phyloP scores from a whole-genome alignment of 2,329 filamentous ascomycete species.

The Cryphonectria nitschkei region DNA sequence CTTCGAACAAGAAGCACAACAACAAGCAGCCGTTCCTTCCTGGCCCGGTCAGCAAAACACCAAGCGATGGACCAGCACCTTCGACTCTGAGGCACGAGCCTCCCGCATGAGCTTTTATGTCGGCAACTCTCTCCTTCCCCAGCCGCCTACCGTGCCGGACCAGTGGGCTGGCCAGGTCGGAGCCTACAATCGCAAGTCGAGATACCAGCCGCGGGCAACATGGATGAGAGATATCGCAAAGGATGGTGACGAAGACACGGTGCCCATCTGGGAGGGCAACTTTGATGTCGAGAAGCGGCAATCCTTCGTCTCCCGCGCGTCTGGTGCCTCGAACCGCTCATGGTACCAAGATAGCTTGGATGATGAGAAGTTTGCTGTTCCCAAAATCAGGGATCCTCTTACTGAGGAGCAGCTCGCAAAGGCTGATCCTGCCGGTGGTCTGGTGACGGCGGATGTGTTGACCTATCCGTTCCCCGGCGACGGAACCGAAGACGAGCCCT shows the following conservation, averaged over 20 bases:
- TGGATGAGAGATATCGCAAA: conserved; percentile 27
- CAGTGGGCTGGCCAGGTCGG: conserved; percentile 28
- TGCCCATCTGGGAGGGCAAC: conserved; percentile 30
- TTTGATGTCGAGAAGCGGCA: conserved; percentile 32
- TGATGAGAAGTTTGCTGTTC: conserved; percentile 27
- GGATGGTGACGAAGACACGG: conserved; percentile 21
- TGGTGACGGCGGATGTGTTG: conserved; percentile 33
- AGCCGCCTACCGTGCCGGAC: conserved; percentile 18
- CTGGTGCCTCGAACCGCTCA: conserved; percentile 13
- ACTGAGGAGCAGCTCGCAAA: conserved; percentile 29
- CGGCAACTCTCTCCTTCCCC: conserved; percentile 30
- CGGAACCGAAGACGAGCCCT: conserved; percentile 48
- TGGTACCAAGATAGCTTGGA: conserved; percentile 29
- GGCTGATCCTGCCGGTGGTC: conserved; percentile 25
- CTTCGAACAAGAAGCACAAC: conserved; percentile 27
- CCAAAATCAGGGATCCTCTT: conserved; percentile 28
- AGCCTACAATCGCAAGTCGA: conserved; percentile 9
- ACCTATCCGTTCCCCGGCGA: conserved; percentile 46
- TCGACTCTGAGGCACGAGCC: conserved; percentile 32
- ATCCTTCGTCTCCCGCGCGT: conserved; percentile 26
- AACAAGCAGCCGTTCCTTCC: conserved; percentile 17
- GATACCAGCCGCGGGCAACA: conserved; percentile 23
- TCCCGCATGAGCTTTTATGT: conserved; percentile 32
- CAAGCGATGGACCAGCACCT: conserved; percentile 31
- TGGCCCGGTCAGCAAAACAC: conserved; percentile 26